Evolutionary conservation across 208 protist species (phyloP).

Genomic region (Trypanosoma brucei): DNA sequence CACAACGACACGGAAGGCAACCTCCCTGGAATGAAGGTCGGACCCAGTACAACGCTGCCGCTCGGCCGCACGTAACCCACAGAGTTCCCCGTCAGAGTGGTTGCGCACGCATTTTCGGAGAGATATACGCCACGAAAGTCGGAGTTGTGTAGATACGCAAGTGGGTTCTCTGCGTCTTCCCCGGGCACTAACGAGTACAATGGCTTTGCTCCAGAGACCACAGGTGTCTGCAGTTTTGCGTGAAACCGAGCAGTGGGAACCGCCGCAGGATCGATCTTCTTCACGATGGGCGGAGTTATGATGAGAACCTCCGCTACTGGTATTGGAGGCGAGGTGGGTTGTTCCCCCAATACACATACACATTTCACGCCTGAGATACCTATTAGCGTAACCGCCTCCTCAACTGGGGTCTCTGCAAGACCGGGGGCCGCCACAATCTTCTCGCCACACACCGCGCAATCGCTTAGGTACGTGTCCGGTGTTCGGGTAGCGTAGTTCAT

Average conservation of each 20-base stretch:
- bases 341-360: conserved; percentile 39
- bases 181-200: conserved; percentile 55
- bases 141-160: conserved; percentile 31
- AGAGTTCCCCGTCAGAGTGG: conserved; percentile 16
- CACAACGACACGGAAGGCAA: conserved; percentile 31
- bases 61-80: conserved; percentile 14
- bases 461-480: conserved; percentile 41
- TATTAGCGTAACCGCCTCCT: conserved; percentile 3
- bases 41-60: conserved; percentile 24
- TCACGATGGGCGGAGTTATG: conserved; percentile 38
- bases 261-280: conserved; percentile 31
- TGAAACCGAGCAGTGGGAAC: conserved; percentile 35
- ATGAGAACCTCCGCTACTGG: conserved; percentile 42
- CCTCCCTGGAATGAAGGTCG: conserved; percentile 16
- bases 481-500: conserved; percentile 47
- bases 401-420: conserved; percentile 12
- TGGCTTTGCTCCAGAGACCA: conserved; percentile 12
- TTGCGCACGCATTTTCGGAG: conserved; percentile 32
- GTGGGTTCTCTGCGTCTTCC: conserved; percentile 29
- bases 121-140: conserved; percentile 39
- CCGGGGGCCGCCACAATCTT: conserved; percentile 15
- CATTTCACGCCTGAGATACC: conserved; percentile 37
- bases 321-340: neutral
- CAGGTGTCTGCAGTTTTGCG: conserved; percentile 30
- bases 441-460: conserved; percentile 22